Evolutionary conservation across 2,329 filamentous ascomycete genomes (phyloP).

Genomic region (Graphilbum fragrans): DNA sequence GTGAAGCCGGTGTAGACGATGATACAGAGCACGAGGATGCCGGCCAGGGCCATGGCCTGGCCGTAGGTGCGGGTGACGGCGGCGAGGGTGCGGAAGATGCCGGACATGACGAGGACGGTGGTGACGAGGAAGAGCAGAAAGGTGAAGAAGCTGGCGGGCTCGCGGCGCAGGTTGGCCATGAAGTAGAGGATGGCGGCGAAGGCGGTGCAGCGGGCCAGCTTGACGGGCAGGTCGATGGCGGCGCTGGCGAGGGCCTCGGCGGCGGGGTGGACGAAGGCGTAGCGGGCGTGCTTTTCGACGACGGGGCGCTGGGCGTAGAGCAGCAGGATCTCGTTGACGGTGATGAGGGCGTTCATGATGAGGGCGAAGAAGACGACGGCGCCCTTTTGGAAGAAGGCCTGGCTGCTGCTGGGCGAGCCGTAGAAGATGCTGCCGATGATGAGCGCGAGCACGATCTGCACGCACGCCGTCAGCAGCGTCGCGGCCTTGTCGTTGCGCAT

Average conservation of each 20-base stretch:
- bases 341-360: constrained; percentile 48
- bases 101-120: constrained; percentile 43
- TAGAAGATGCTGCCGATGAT: constrained; percentile 74
- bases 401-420: constrained; percentile 43
- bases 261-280: constrained; percentile 39
- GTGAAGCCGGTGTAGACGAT: constrained; percentile 62
- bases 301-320: constrained; percentile 37
- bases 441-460: constrained; percentile 59
- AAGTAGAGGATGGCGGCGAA: constrained; percentile 69
- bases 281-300: constrained; percentile 25
- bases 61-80: constrained; percentile 47
- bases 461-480: constrained; percentile 67
- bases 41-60: constrained; percentile 48
- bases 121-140: constrained; percentile 49
- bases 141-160: constrained; percentile 55
- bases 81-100: constrained; percentile 46
- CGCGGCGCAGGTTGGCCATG: constrained; percentile 57
- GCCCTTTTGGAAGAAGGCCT: constrained; percentile 47
- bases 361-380: constrained; percentile 38
- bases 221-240: constrained; percentile 44
- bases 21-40: constrained; percentile 49
- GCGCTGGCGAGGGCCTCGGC: constrained; percentile 44
- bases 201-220: constrained; percentile 50
- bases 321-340: constrained; percentile 54
- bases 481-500: constrained; percentile 62